Base-by-base conservation (phyloP, 1,284 basidiomycete species). In the Omphalotus olearius region DNA sequence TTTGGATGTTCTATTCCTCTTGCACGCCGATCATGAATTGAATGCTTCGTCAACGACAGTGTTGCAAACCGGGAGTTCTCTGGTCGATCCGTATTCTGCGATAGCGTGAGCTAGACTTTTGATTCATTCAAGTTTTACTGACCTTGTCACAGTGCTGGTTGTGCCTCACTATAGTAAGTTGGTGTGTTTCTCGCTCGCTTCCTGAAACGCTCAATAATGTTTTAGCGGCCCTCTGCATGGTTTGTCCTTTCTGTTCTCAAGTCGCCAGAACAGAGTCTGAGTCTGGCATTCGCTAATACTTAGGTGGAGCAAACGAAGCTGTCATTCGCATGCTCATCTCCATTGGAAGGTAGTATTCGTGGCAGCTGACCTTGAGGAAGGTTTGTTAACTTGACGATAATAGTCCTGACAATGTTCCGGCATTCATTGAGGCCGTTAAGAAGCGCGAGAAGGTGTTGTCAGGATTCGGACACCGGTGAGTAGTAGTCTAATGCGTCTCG, bases 271-370 rank as follows among this genome's bases (percentile, higher is more conserved):
- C 3, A 52, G 23, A 23, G 23, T 23, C 23, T 46, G 38, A 38
- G 51, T 39, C 43, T 37, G 45, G 20, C 50, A 37, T 50, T 35
- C 47, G 33, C 14, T 43, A 11, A 44, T 45, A 18, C 52, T 36
- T 17, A 84, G 82, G 89, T 58, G 89, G 89, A 54, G 91, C 90
- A 4, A 92, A 92, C 59, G 90, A 92, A 67, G 90, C 90, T 10
- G 91, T 93, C 54, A 92, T 94, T 63, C 81, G 91, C 14, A 93
- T 94, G 92, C 72, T 94, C 43, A 78, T 91, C 42, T 84, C 87
- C 1, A 92, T 94, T 56, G 91, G 90, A 60, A 82, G 82, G 86
- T 85, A 56, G 63, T 76, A 64, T 33, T 33, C 2, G 9, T 33
- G 9, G 13, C 30, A 33, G 30, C 30, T 33, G 30, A 43, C 26